Evolutionary conservation across 768 basidiomycete genomes (phyloP).

Genomic region (Leccinum imitatum): DNA sequence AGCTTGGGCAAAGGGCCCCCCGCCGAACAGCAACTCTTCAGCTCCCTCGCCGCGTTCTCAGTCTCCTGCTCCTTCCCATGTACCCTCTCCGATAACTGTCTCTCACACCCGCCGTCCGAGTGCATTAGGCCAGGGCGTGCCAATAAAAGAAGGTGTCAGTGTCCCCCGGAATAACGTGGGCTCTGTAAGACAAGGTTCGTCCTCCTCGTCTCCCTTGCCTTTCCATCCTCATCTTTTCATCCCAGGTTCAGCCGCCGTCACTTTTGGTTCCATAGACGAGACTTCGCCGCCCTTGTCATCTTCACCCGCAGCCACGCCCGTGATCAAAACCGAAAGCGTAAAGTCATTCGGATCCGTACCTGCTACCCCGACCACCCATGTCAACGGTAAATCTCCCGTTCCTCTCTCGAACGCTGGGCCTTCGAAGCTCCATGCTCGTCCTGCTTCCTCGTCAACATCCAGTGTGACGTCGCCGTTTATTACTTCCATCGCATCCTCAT

Average conservation of each 20-base stretch:
- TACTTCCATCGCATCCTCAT: constrained; percentile 31
- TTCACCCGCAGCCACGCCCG: constrained; percentile 69
- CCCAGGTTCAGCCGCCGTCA: constrained; percentile 64
- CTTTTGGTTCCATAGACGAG: constrained; percentile 91
- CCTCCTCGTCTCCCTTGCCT: constrained; percentile 21
- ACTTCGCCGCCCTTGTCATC: constrained; percentile 73
- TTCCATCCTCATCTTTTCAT: constrained; percentile 8
- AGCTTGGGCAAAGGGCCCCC: constrained; percentile 91
- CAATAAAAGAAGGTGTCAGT: constrained; percentile 78
- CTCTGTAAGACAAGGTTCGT: constrained; percentile 65
- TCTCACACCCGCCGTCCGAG: constrained; percentile 81
- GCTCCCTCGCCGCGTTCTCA: constrained; percentile 70
- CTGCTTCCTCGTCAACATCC: constrained; percentile 24
- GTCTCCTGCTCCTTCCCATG: constrained; percentile 64
- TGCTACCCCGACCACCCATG: constrained; percentile 48
- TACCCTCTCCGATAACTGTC: constrained; percentile 42
- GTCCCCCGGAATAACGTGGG: constrained; percentile 63
- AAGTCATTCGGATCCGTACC: constrained; percentile 83
- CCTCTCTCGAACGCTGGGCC: constrained; percentile 42
- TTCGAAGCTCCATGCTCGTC: constrained; percentile 32
- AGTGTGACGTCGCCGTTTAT: constrained; percentile 32
- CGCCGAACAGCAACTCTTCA: constrained; percentile 50
- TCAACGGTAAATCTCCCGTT: constrained; percentile 62
- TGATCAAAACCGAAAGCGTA: constrained; percentile 66
- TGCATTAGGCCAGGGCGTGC: constrained; percentile 65